phyloP scores from a whole-genome alignment of 768 basidiomycete genomes.

The Cantharellus cinnabarinus region DNA sequence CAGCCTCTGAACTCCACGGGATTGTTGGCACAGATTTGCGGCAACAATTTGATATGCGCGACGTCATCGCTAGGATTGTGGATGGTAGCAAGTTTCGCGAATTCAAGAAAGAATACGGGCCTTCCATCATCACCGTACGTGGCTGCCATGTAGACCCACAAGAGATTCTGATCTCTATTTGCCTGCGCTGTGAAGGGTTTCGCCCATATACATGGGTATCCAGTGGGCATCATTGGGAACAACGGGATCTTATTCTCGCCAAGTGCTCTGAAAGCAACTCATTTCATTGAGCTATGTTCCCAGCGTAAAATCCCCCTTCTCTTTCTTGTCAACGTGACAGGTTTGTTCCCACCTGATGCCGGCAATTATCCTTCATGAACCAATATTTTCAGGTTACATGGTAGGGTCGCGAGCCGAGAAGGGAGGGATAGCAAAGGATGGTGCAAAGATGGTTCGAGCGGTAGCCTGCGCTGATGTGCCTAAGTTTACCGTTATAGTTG shows the following conservation, averaged over 20 bases:
- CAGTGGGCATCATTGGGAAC: slow-evolving; percentile 84
- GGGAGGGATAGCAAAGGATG: slow-evolving; percentile 89
- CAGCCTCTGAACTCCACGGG: slow-evolving; percentile 65
- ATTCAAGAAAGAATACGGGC: slow-evolving; percentile 90
- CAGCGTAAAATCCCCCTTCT: slow-evolving; percentile 76
- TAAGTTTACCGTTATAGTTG: slow-evolving; percentile 81
- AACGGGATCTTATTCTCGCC: slow-evolving; percentile 91
- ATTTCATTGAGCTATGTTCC: slow-evolving; percentile 87
- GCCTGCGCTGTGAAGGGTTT: slow-evolving; percentile 35
- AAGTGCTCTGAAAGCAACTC: slow-evolving; percentile 81
- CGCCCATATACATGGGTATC: slow-evolving; percentile 71
- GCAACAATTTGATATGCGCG: slow-evolving; percentile 83
- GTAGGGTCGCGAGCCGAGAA: slow-evolving; percentile 89
- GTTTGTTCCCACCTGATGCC: slow-evolving; percentile 16
- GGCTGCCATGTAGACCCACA: background rate
- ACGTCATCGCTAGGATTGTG: slow-evolving; percentile 78
- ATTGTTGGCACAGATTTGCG: slow-evolving; percentile 81
- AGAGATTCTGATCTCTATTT: background rate
- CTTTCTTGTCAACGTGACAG: slow-evolving; percentile 92
- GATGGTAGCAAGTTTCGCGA: slow-evolving; percentile 85
- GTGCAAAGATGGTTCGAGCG: slow-evolving; percentile 92
- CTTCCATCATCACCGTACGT: slow-evolving; percentile 69
- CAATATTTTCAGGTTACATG: slow-evolving; percentile 50
- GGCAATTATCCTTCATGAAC: background rate
- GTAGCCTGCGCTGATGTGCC: slow-evolving; percentile 88